These are phyloP conservation scores for Hypoxylon sp. DNA, from an alignment of 2,329 filamentous ascomycete species.

Conservation along the genomic window DNA sequence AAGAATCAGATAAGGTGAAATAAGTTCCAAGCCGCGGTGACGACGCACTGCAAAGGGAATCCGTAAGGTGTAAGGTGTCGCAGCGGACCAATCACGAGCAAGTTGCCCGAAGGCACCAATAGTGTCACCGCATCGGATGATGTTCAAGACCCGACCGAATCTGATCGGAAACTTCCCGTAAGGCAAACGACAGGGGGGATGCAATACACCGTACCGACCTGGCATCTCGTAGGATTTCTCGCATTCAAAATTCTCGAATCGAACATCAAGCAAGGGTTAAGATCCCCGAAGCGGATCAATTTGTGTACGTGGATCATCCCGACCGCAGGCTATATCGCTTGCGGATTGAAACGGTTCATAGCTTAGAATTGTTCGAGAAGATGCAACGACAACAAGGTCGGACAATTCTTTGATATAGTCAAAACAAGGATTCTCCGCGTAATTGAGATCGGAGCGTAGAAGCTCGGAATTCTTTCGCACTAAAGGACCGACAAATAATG, in stretches of 20 bases:
- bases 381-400: not conserved
- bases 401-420: not conserved
- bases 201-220: conserved; percentile 13
- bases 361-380: conserved; percentile 16
- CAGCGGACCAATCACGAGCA: conserved; percentile 20
- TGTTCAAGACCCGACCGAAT: conserved; percentile 40
- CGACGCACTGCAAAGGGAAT: conserved; percentile 11
- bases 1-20: conserved; percentile 22
- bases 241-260: conserved; percentile 14
- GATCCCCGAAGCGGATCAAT: conserved; percentile 24
- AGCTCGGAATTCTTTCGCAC: not conserved
- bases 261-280: conserved; percentile 13
- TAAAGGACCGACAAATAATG: not conserved
- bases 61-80: conserved; percentile 5
- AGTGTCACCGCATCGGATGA: conserved; percentile 32
- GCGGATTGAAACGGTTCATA: conserved; percentile 3
- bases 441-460: not conserved
- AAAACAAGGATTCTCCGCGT: not conserved
- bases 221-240: conserved; percentile 14
- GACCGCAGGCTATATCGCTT: conserved; percentile 18
- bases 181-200: conserved; percentile 10
- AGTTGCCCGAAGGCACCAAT: conserved; percentile 19
- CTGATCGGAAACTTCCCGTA: conserved; percentile 14
- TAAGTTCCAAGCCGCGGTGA: conserved; percentile 18
- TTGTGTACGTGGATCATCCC: conserved; percentile 22